These are phyloP conservation scores for Plasmodium vinckei DNA, from an alignment of 169 alveolate genomes.

Conservation along the genomic window DNA sequence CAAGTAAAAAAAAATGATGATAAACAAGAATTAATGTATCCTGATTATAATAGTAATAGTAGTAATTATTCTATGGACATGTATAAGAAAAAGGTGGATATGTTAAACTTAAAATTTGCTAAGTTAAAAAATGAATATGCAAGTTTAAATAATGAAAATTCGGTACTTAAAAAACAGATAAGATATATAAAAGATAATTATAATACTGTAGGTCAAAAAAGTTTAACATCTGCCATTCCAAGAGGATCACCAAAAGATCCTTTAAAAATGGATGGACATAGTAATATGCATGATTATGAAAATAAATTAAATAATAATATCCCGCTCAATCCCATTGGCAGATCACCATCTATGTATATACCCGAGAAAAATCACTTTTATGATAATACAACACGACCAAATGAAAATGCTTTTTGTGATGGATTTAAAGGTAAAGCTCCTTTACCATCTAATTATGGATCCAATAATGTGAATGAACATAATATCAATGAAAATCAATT, in stretches of 20 bases:
- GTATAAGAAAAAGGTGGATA: constrained; percentile 57
- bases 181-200: constrained; percentile 49
- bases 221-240: constrained; percentile 38
- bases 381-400: constrained; percentile 14
- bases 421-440: not conserved
- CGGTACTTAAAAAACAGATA: constrained; percentile 54
- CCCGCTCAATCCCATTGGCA: not conserved
- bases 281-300: not conserved
- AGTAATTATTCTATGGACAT: constrained; percentile 20
- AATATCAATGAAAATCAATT: not conserved
- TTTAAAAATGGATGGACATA: constrained; percentile 4
- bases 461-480: not conserved
- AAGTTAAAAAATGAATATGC: constrained; percentile 70
- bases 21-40: not conserved
- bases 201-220: constrained; percentile 14
- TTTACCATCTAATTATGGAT: not conserved
- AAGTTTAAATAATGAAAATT: constrained; percentile 51
- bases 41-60: constrained; percentile 32
- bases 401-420: not conserved
- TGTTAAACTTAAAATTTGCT: constrained; percentile 66
- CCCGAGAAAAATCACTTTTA: constrained; percentile 2
- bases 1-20: constrained; percentile 43
- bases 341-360: not conserved
- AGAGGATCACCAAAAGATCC: constrained; percentile 11
- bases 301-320: constrained; percentile 11